Evolutionary conservation across 805 yeast species (phyloP).

Genomic region (Tetrapisispora pingtungensis): DNA sequence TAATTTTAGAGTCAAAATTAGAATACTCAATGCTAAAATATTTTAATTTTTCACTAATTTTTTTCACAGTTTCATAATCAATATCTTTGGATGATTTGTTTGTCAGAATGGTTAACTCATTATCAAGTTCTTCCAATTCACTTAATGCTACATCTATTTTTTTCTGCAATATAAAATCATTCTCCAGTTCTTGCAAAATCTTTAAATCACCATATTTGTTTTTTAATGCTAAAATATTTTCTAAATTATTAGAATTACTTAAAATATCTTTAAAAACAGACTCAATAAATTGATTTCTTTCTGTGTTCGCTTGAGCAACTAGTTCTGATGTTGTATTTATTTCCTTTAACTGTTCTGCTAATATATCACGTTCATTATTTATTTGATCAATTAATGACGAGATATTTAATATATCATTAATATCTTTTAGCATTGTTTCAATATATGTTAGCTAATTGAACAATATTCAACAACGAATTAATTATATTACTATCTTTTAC

Average conservation of each 20-base stretch:
- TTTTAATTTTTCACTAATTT: not conserved
- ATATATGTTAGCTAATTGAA: no score
- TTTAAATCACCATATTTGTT: conserved; percentile 19
- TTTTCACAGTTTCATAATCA: not conserved
- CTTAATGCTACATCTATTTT: conserved; percentile 2
- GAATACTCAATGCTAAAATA: not conserved
- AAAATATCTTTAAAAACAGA: conserved; percentile 18
- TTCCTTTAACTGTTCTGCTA: conserved; percentile 13
- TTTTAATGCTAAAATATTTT: conserved; percentile 10
- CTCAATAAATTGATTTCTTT: conserved; percentile 3
- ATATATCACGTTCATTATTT: conserved; percentile 14
- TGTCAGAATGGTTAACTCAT: conserved; percentile 3
- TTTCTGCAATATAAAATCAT: conserved; percentile 5
- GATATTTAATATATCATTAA: conserved; percentile 21
- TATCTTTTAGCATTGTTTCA: conserved; percentile 9
- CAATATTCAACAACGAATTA: no score
- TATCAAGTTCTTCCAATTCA: conserved; percentile 3
- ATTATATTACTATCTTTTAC: no score
- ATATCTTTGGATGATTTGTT: not conserved
- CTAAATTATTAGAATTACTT: conserved; percentile 8
- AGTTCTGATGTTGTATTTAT: conserved; percentile 7
- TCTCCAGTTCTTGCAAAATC: conserved; percentile 12
- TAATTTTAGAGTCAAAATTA: not conserved
- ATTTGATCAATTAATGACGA: conserved; percentile 21
- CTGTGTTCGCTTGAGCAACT: conserved; percentile 1